These are phyloP conservation scores for Endoconidiophora polonica DNA, from an alignment of 2,329 filamentous ascomycete species.

Conservation along the genomic window DNA sequence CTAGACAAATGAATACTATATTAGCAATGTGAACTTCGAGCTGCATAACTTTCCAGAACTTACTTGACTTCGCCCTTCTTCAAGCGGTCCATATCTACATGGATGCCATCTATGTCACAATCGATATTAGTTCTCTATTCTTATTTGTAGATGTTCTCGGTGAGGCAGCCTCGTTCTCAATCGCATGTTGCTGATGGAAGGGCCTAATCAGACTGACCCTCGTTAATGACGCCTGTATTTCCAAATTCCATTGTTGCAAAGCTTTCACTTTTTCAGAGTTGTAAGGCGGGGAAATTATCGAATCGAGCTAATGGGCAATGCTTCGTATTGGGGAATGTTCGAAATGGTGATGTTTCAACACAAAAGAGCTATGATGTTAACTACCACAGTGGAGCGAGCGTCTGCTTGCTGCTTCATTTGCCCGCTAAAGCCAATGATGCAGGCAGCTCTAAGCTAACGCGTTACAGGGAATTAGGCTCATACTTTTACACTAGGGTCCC, in stretches of 20 bases:
- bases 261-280: not conserved
- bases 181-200: conserved; percentile 13
- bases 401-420: not conserved
- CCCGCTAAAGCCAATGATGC: not conserved
- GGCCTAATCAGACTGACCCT: conserved; percentile 29
- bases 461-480: conserved; percentile 2
- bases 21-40: not conserved
- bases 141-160: not conserved
- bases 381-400: too few relatives aligned
- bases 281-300: not conserved
- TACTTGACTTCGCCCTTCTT: conserved; percentile 99
- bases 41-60: conserved; percentile 23
- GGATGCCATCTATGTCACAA: conserved; percentile 68
- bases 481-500: not conserved
- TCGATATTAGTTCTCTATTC: conserved; percentile 15
- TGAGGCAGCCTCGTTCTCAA: conserved; percentile 10
- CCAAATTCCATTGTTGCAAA: conserved; percentile 43
- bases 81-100: conserved; percentile 95
- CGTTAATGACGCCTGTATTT: conserved; percentile 43
- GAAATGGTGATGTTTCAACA: too few relatives aligned
- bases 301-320: not conserved
- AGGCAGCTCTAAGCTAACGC: conserved; percentile 14
- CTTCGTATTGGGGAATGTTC: not conserved
- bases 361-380: too few relatives aligned
- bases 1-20: conserved; percentile 30